A percentile compares a stretch with the other conserved stretches of the same genome.
These are phyloP conservation scores for Aspergillus homomorphus DNA, from an alignment of 495 filamentous ascomycete genomes.

Conservation along the genomic window DNA sequence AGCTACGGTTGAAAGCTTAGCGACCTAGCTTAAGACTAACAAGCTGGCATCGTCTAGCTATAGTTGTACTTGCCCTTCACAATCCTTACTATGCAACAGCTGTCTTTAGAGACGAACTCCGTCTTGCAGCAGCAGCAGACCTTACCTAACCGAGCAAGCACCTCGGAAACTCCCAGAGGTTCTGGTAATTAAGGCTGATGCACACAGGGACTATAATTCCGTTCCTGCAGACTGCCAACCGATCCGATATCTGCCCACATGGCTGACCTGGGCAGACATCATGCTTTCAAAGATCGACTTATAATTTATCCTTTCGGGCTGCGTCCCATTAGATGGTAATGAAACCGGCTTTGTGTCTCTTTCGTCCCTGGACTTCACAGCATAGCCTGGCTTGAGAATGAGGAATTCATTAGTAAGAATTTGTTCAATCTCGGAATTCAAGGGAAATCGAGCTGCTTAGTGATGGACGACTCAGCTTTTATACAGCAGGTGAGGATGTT, in stretches of 20 bases:
- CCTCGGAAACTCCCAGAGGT: neutral
- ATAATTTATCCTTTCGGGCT: neutral
- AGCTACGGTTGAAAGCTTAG: neutral
- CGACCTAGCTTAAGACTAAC: neutral
- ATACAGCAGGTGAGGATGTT: neutral
- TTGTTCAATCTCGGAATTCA: neutral
- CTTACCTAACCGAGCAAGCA: neutral
- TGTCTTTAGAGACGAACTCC: neutral
- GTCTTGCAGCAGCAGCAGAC: neutral
- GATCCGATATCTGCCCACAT: neutral
- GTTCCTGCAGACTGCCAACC: neutral
- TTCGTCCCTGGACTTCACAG: neutral
- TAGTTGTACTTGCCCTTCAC: neutral
- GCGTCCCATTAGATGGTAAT: neutral
- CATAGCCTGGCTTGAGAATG: neutral
- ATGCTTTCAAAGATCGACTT: neutral
- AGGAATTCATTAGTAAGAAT: neutral
- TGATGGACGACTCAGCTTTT: neutral
- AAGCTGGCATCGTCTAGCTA: neutral
- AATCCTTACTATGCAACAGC: neutral
- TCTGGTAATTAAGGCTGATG: neutral
- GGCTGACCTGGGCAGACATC: neutral
- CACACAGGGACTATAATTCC: neutral
- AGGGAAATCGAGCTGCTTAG: neutral
- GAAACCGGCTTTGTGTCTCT: neutral